phyloP scores from a whole-genome alignment of 2,329 filamentous ascomycete genomes.

The Monosporascus cannonballus region DNA sequence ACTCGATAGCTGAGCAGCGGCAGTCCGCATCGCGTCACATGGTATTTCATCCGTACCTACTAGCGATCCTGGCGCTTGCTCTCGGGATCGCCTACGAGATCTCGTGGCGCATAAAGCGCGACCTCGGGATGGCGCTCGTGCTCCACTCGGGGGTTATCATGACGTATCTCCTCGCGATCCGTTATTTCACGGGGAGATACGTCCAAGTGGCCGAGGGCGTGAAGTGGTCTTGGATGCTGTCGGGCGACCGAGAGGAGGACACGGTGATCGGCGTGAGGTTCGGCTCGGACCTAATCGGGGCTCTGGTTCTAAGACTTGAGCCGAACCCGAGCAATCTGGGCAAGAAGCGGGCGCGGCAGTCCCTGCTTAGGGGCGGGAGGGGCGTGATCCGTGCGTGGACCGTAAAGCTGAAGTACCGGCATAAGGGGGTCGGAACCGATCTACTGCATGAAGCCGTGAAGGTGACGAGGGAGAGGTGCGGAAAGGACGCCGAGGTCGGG shows the following conservation, averaged over 20 bases:
- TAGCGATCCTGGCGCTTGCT: constrained; percentile 39
- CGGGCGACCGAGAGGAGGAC: constrained; percentile 40
- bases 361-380: constrained; percentile 49
- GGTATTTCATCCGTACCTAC: constrained; percentile 54
- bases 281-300: constrained; percentile 63
- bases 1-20: constrained; percentile 77
- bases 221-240: constrained; percentile 55
- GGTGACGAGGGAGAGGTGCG: constrained; percentile 61
- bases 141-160: constrained; percentile 57
- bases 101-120: constrained; percentile 37
- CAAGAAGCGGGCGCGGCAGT: constrained; percentile 22
- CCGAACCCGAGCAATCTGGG: constrained; percentile 20
- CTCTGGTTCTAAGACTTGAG: constrained; percentile 63
- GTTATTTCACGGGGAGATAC: constrained; percentile 57
- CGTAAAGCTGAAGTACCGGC: constrained; percentile 61
- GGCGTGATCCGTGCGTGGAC: constrained; percentile 81
- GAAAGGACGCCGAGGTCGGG: constrained; percentile 59
- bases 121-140: constrained; percentile 49
- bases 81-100: constrained; percentile 42
- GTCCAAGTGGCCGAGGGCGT: constrained; percentile 55
- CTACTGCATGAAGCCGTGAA: constrained; percentile 68
- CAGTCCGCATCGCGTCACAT: constrained; percentile 59
- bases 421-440: constrained; percentile 64
- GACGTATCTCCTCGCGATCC: constrained; percentile 55
- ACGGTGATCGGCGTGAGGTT: constrained; percentile 60